A percentile compares a stretch with the other conserved stretches of the same genome.
phyloP scores from a whole-genome alignment of 768 basidiomycete species.

The Pholiota microspora region DNA sequence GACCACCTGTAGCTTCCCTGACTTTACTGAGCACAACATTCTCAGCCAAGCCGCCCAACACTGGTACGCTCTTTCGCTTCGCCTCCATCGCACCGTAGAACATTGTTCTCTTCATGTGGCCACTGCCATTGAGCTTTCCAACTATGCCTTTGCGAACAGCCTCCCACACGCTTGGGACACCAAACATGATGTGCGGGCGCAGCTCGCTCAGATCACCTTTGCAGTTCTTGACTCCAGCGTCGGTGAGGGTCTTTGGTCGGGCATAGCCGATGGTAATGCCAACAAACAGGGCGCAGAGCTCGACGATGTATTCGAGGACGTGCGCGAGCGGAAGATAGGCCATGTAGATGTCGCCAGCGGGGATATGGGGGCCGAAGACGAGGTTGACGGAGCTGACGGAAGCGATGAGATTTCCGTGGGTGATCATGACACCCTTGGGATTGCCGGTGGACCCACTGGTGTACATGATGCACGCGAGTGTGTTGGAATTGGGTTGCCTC shows the following conservation, averaged over 20 bases:
- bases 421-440: constrained; percentile 86
- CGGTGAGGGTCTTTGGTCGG: constrained; percentile 85
- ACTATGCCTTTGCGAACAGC: constrained; percentile 85
- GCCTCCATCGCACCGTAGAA: constrained; percentile 67
- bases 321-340: constrained; percentile 88
- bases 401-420: constrained; percentile 76
- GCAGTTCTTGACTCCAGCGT: constrained; percentile 71
- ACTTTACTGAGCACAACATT: constrained; percentile 64
- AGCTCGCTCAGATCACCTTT: constrained; percentile 77
- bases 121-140: constrained; percentile 59
- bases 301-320: constrained; percentile 88
- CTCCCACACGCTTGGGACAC: constrained; percentile 91
- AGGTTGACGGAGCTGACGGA: constrained; percentile 68
- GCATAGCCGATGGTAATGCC: constrained; percentile 80
- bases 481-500: constrained; percentile 32
- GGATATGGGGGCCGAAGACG: constrained; percentile 57
- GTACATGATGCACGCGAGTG: constrained; percentile 44
- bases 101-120: constrained; percentile 53
- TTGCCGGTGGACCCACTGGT: constrained; percentile 84
- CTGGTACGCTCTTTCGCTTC: constrained; percentile 52
- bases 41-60: constrained; percentile 55
- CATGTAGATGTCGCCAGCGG: constrained; percentile 55
- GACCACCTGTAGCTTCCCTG: constrained; percentile 72
- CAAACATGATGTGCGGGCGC: constrained; percentile 76
- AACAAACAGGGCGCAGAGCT: constrained; percentile 61